A percentile compares a stretch with the other conserved stretches of the same genome.
These are phyloP conservation scores for Skeletonema marinoi DNA, from an alignment of 108 stramenopile genomes.

Conservation along the genomic window DNA sequence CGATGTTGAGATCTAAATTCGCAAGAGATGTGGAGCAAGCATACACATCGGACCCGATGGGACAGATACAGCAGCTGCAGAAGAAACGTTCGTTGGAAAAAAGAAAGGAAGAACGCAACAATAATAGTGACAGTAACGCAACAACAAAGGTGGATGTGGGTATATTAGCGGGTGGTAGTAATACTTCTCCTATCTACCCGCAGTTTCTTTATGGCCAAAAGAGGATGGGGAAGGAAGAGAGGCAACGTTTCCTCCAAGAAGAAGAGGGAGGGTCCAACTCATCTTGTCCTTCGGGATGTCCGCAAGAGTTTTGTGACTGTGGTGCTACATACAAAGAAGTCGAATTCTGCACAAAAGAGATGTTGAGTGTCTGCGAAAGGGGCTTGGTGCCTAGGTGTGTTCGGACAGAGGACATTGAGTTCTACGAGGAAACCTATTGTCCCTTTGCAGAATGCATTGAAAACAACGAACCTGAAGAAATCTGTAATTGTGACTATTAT, in stretches of 20 bases:
- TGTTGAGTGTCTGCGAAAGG: constrained; percentile 18
- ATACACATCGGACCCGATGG: constrained; percentile 22
- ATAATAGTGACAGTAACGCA: neutral
- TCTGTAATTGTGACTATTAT: constrained; percentile 34
- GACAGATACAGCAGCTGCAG: constrained; percentile 20
- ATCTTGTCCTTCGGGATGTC: constrained; percentile 34
- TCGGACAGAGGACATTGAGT: constrained; percentile 14
- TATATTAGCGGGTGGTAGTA: neutral
- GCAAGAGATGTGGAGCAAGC: constrained; percentile 12
- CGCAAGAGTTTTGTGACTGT: constrained; percentile 44
- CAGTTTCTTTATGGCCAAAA: neutral
- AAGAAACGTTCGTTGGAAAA: neutral
- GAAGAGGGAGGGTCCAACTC: neutral
- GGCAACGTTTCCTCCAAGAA: constrained; percentile 22
- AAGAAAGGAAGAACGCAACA: neutral
- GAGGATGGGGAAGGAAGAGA: neutral
- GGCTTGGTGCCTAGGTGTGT: constrained; percentile 22
- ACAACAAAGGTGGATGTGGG: constrained; percentile 1
- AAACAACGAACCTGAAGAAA: constrained; percentile 7
- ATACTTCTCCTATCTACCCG: neutral
- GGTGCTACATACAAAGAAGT: constrained; percentile 19
- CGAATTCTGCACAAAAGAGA: constrained; percentile 20
- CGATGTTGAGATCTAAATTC: constrained; percentile 9
- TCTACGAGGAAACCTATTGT: constrained; percentile 40
- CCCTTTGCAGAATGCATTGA: constrained; percentile 40